Percentiles rank a stretch among this genome's conserved stretches.
These are phyloP conservation scores for Geotrichum phurueaensis DNA, from an alignment of 1,139 yeast species.

Conservation along the genomic window DNA sequence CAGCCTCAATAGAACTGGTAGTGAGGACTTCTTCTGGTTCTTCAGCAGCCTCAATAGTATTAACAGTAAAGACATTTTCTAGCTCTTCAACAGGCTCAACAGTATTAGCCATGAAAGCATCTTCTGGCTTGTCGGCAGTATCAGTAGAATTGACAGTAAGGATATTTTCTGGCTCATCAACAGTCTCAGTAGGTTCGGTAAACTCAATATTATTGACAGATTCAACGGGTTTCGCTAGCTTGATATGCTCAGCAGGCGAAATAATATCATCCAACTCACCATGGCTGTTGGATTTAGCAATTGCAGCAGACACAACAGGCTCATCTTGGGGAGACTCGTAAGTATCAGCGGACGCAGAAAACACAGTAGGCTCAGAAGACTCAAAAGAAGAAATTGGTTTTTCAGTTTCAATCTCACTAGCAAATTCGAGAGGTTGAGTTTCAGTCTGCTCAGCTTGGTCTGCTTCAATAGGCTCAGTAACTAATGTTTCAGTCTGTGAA, in stretches of 20 bases:
- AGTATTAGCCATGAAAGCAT: too few species aligned
- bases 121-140: neutral
- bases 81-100: neutral
- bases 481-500: neutral
- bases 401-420: neutral
- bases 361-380: conserved; percentile 1
- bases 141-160: too few species aligned
- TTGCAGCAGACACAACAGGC: conserved; percentile 4
- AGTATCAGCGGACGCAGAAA: neutral
- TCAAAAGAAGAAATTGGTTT: neutral
- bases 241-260: neutral
- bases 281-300: too few species aligned
- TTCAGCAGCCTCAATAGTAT: neutral
- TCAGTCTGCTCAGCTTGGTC: neutral
- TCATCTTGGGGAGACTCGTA: neutral
- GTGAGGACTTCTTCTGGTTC: too few species aligned
- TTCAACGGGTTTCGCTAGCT: neutral
- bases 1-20: too few species aligned
- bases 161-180: neutral
- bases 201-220: neutral
- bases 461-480: neutral
- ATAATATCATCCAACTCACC: too few species aligned
- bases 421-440: too few species aligned
- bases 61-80: too few species aligned
- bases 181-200: neutral